phyloP scores from a whole-genome alignment of 1,284 basidiomycete genomes.

The Paramarasmius palmivorus region DNA sequence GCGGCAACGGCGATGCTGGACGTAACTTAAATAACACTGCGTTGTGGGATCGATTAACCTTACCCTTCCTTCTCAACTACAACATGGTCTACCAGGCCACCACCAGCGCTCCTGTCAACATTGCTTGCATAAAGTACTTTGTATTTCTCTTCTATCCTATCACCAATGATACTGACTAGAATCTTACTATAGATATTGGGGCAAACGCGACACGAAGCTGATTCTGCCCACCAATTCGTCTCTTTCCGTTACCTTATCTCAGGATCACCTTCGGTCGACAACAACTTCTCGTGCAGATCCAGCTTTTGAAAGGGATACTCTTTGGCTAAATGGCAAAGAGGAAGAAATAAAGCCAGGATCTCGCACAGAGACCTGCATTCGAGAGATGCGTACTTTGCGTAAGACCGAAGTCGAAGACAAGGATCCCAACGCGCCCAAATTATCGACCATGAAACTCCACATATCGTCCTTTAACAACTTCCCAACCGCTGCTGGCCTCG shows the following conservation, averaged over 20 bases:
- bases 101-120: conserved; percentile 92
- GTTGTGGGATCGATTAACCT: too few relatives aligned
- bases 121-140: conserved; percentile 91
- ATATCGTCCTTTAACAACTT: conserved; percentile 99
- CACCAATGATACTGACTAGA: conserved; percentile 15
- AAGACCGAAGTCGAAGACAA: conserved; percentile 71
- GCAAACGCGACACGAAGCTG: conserved; percentile 93
- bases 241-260: conserved; percentile 94
- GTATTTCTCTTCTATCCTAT: conserved; percentile 7
- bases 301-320: conserved; percentile 72
- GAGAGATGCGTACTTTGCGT: conserved; percentile 83
- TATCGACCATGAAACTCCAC: conserved; percentile 77
- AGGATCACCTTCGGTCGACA: conserved; percentile 93
- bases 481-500: conserved; percentile 96
- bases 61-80: conserved; percentile 13
- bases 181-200: conserved; percentile 84
- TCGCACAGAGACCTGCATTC: conserved; percentile 83
- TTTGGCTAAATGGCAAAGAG: conserved; percentile 95
- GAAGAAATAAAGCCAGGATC: conserved; percentile 86
- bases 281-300: conserved; percentile 90
- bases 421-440: conserved; percentile 63
- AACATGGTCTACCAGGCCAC: conserved; percentile 84
- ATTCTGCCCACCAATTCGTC: conserved; percentile 98
- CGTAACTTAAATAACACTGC: too few relatives aligned
- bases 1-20: too few relatives aligned